Evolutionary conservation across 805 yeast genomes (phyloP), one percentile per base, ranked within the genome.

Genomic region (Candida maesae): DNA sequence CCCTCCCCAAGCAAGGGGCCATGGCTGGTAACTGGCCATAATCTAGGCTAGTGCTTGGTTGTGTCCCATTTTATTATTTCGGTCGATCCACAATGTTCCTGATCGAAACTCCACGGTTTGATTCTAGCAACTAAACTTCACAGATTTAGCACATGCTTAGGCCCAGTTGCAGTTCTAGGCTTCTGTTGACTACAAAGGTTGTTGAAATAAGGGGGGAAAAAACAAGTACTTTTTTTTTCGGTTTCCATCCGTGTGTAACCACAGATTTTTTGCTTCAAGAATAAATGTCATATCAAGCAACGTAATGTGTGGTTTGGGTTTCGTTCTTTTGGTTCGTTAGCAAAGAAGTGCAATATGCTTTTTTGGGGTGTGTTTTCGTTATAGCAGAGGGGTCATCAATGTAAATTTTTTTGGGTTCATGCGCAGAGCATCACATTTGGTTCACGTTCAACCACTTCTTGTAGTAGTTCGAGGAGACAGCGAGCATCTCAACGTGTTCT

Each of bases 391-490:
- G 25, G 20, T 33, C 25, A 14, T 32, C 17, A n/a, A n/a, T n/a
- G n/a, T n/a, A n/a, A n/a, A n/a, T n/a, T n/a, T n/a, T n/a, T n/a
- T n/a, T n/a, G n/a, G n/a, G n/a, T n/a, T n/a, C n/a, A n/a, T n/a
- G n/a, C n/a, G n/a, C n/a, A n/a, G 4, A 13, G 20, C 17, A 14
- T 33, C 19, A 33, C 23, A 33, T 12, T 23, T 42, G 46, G 37
- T 38, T 38, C 39, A 55, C 58, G 35, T 50, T 53, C 41, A 57
- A 46, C 61, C 61, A 57, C 45, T 57, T 57, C 39, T 44, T 55
- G 46, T 57, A 57, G 40, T 55, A 55, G 45, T 47, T 53, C 11
- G 61, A 56, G 15, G 60, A 56, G 8, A 58, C 57, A 15, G 59
- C 56, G 16, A 52, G 37, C n/a, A 52, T 41, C 16, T 45, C 53